Evolutionary conservation across 2,329 filamentous ascomycete species (phyloP).

Genomic region (Cladosporium sp.): DNA sequence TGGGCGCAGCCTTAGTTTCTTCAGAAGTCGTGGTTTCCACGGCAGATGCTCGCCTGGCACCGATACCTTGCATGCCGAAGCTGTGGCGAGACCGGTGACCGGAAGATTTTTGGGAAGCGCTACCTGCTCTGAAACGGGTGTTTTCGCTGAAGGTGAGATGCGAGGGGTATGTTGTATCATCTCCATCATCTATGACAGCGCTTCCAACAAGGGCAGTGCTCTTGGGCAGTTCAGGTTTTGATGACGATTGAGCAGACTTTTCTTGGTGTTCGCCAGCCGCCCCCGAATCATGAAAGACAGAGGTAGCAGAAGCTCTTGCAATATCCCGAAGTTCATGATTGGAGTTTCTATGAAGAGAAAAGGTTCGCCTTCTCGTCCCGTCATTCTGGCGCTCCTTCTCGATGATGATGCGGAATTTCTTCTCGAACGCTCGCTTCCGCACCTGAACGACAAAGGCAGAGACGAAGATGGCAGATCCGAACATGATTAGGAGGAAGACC

Average conservation of each 20-base stretch:
- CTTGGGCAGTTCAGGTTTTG: neutral
- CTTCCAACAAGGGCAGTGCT: neutral
- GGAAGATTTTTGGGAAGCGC: neutral
- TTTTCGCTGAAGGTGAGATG: slow-evolving; percentile 28
- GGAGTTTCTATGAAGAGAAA: neutral
- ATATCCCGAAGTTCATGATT: slow-evolving; percentile 2
- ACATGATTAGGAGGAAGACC: slow-evolving; percentile 59
- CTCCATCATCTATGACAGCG: slow-evolving; percentile 6
- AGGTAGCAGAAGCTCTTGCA: neutral
- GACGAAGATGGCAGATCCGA: slow-evolving; percentile 61
- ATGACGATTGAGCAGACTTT: no score
- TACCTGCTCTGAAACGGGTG: slow-evolving; percentile 20
- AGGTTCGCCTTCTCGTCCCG: slow-evolving; percentile 37
- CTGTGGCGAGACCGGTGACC: slow-evolving; percentile 22
- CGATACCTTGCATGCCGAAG: slow-evolving; percentile 32
- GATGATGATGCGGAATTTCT: slow-evolving; percentile 51
- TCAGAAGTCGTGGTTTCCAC: slow-evolving; percentile 16
- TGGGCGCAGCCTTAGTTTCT: neutral
- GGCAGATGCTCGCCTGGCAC: slow-evolving; percentile 26
- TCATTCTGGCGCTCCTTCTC: neutral
- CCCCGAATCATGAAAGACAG: neutral
- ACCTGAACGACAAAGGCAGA: slow-evolving; percentile 60
- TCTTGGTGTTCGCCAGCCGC: neutral
- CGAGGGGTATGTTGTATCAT: neutral
- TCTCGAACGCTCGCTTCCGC: slow-evolving; percentile 58